Conservation (phyloP, 306 rosid species). For the Lablab purpureus region DNA sequence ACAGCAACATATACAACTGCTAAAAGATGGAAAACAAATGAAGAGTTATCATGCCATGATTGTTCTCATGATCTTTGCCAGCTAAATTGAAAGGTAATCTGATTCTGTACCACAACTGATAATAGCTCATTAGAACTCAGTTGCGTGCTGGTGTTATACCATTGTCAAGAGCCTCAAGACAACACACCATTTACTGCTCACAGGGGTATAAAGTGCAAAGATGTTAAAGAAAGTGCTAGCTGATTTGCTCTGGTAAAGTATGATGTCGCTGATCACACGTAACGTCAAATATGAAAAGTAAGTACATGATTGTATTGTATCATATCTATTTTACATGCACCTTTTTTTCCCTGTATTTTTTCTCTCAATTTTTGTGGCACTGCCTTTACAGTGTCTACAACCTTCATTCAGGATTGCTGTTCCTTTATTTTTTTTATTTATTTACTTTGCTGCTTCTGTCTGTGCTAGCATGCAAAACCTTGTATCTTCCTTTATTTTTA, state of each 20-base stretch:
- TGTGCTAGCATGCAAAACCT: background rate
- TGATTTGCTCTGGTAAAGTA: background rate
- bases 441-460: background rate
- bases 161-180: background rate
- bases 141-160: constrained; percentile 13
- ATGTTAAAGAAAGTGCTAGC: background rate
- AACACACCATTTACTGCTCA: background rate
- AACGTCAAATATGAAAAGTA: background rate
- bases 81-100: background rate
- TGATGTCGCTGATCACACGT: constrained; percentile 1
- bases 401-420: too few species aligned
- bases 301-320: background rate
- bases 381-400: background rate
- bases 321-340: background rate
- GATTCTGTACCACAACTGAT: background rate
- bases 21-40: too few species aligned
- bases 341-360: background rate
- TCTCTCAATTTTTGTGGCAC: background rate
- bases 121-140: background rate
- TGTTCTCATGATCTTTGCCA: background rate
- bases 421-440: background rate
- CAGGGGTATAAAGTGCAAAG: background rate
- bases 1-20: background rate
- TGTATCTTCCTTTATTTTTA: background rate
- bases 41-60: background rate